A percentile compares a stretch with the other conserved stretches of the same genome.
Evolutionary conservation across 1,284 basidiomycete genomes (phyloP).

Genomic region (Ceratobasidium sp.): DNA sequence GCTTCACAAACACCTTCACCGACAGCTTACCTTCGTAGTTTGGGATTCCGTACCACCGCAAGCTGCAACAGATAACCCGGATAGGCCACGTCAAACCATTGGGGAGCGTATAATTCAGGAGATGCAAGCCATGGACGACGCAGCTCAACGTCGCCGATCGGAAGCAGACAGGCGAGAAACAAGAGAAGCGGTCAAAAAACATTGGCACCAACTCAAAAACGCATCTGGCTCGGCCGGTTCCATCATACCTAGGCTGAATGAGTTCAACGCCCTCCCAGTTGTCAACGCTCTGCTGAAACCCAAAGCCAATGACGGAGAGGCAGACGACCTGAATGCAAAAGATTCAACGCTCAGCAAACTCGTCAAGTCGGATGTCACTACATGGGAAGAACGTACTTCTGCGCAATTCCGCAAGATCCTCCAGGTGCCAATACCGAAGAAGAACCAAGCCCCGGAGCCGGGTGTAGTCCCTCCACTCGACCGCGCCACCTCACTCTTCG

Average conservation of each 20-base stretch:
- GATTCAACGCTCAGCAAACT: slow-evolving; percentile 38
- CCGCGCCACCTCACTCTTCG: slow-evolving; percentile 35
- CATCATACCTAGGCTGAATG: slow-evolving; percentile 28
- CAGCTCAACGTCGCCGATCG: slow-evolving; percentile 19
- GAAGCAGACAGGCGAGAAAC: slow-evolving; percentile 26
- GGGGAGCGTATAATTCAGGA: slow-evolving; percentile 30
- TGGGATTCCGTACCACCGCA: slow-evolving; percentile 31
- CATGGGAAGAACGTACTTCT: slow-evolving; percentile 28
- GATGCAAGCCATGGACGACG: slow-evolving; percentile 19
- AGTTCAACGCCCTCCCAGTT: slow-evolving; percentile 29
- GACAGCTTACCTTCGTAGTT: not conserved
- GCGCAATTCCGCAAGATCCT: slow-evolving; percentile 41
- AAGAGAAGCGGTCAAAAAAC: slow-evolving; percentile 9
- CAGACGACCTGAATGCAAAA: slow-evolving; percentile 8
- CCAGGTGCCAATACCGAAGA: slow-evolving; percentile 32
- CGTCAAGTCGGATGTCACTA: slow-evolving; percentile 5
- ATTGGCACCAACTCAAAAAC: slow-evolving; percentile 34
- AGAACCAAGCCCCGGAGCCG: slow-evolving; percentile 17
- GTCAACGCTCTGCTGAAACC: slow-evolving; percentile 36
- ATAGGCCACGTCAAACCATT: slow-evolving; percentile 9
- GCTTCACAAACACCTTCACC: not conserved
- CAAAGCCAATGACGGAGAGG: slow-evolving; percentile 8
- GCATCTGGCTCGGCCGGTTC: not conserved
- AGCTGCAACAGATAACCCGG: slow-evolving; percentile 21
- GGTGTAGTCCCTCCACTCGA: slow-evolving; percentile 28